These are phyloP conservation scores for Oryza glaberrima DNA, from an alignment of 176 grass and related monocot genomes.

Conservation along the genomic window DNA sequence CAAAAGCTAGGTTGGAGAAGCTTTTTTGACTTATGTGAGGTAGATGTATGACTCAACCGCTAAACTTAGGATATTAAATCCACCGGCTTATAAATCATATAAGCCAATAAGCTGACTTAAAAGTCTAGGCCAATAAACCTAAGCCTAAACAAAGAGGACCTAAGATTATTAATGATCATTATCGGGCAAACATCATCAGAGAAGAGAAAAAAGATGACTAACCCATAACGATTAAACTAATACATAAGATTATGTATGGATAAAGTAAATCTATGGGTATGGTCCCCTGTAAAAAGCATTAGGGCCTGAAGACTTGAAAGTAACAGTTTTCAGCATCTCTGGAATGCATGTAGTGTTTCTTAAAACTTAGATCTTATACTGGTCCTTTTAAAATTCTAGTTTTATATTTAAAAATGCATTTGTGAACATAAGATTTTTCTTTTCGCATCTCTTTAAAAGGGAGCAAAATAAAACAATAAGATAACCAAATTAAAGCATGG, in stretches of 20 bases:
- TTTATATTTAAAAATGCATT: neutral
- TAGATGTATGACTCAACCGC: too few species aligned
- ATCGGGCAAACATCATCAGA: constrained; percentile 39
- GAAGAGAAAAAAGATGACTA: constrained; percentile 27
- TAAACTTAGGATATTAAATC: too few species aligned
- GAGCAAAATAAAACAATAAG: too few species aligned
- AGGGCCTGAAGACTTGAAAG: constrained; percentile 4
- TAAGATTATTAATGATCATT: constrained; percentile 34
- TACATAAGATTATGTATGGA: constrained; percentile 3
- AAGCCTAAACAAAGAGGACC: too few species aligned
- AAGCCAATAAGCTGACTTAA: too few species aligned
- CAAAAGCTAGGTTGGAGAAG: too few species aligned
- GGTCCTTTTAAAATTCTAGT: neutral
- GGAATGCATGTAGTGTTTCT: neutral
- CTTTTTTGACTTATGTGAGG: too few species aligned
- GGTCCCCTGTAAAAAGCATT: constrained; percentile 5
- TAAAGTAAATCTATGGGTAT: constrained; percentile 27
- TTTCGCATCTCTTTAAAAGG: too few species aligned
- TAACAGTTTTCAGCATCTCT: neutral
- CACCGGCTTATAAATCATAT: too few species aligned
- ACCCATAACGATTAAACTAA: constrained; percentile 36
- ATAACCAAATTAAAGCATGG: too few species aligned
- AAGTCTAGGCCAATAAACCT: too few species aligned
- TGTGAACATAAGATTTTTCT: too few species aligned
- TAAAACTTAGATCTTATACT: neutral